A percentile compares a stretch with the other conserved stretches of the same genome.
Evolutionary conservation across 2,329 filamentous ascomycete species (phyloP).

Genomic region (Sarocladium kiliense): DNA sequence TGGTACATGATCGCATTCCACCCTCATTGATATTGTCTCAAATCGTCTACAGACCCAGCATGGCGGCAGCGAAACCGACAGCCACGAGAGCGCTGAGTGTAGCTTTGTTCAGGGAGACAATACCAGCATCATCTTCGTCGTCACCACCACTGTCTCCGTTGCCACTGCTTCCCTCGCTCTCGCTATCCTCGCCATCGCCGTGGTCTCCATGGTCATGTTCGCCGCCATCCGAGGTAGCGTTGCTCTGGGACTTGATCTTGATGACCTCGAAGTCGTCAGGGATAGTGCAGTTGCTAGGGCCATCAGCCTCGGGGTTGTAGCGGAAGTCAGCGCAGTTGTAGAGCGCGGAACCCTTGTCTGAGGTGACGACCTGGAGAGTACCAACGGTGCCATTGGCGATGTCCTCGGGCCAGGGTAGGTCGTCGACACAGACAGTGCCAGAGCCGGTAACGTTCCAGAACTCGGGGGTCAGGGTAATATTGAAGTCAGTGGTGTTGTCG

Average conservation of each 20-base stretch:
- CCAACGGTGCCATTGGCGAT: constrained; percentile 57
- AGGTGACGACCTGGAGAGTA: constrained; percentile 65
- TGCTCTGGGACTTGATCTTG: constrained; percentile 24
- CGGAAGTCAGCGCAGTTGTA: constrained; percentile 76
- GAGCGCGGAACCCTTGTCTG: constrained; percentile 55
- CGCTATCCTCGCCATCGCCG: constrained; percentile 4
- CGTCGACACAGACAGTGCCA: constrained; percentile 61
- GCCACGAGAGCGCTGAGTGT: constrained; percentile 32
- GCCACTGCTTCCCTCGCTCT: constrained; percentile 5
- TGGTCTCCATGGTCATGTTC: constrained; percentile 11
- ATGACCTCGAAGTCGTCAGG: constrained; percentile 38
- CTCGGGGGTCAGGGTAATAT: constrained; percentile 58
- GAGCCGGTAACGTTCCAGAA: constrained; percentile 54
- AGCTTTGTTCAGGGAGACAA: constrained; percentile 18
- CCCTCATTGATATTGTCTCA: constrained; percentile 1
- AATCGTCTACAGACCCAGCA: constrained; percentile 30
- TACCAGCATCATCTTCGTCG: constrained; percentile 18
- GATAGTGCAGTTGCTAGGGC: constrained; percentile 29
- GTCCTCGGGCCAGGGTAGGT: constrained; percentile 49
- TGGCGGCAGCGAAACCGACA: constrained; percentile 29
- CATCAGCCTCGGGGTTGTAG: constrained; percentile 49
- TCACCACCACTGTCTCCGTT: constrained; percentile 8
- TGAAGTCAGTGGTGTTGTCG: constrained; percentile 56
- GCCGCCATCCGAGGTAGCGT: constrained; percentile 14
- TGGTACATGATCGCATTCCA: not conserved